These are phyloP conservation scores for Hyphopichia pseudoburtonii DNA, from an alignment of 1,139 yeast species.

Conservation along the genomic window DNA sequence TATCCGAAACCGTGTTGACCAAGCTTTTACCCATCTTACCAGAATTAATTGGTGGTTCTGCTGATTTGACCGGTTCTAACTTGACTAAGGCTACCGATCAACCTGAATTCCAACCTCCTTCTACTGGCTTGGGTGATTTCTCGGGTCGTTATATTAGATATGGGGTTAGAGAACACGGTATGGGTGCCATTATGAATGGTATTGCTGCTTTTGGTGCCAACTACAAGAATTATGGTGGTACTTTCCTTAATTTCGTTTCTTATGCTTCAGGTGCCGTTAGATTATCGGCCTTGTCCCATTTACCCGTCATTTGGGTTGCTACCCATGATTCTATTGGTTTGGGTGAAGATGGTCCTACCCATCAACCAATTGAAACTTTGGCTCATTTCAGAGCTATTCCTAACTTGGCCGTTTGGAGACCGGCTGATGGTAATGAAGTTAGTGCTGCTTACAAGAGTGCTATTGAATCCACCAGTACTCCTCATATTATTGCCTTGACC, in stretches of 20 bases:
- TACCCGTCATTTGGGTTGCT: conserved; percentile 95
- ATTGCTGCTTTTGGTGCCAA: conserved; percentile 93
- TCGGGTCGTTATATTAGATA: conserved; percentile 94
- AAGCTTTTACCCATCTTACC: conserved; percentile 69
- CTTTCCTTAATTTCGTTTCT: conserved; percentile 97
- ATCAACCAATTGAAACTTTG: conserved; percentile 98
- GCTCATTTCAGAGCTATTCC: conserved; percentile 98
- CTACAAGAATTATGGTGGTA: conserved; percentile 93
- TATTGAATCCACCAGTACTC: conserved; percentile 68
- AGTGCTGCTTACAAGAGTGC: conserved; percentile 94
- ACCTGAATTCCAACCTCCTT: conserved; percentile 90
- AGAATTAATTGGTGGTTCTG: conserved; percentile 96
- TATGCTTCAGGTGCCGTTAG: conserved; percentile 98
- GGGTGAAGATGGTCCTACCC: conserved; percentile 99
- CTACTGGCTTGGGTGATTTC: conserved; percentile 80
- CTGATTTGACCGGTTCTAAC: conserved; percentile 97
- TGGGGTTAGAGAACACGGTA: conserved; percentile 99
- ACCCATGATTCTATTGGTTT: conserved; percentile 99
- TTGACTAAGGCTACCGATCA: conserved; percentile 86
- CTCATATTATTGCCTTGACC: conserved; percentile 87
- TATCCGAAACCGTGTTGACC: conserved; percentile 79
- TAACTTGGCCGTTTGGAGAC: conserved; percentile 97
- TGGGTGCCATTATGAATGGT: conserved; percentile 99
- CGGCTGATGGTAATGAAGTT: conserved; percentile 99
- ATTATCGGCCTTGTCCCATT: conserved; percentile 90